Evolutionary conservation across 805 yeast genomes (phyloP), one percentile per base, ranked within the genome.

Genomic region (Priceomyces melissophilus): DNA sequence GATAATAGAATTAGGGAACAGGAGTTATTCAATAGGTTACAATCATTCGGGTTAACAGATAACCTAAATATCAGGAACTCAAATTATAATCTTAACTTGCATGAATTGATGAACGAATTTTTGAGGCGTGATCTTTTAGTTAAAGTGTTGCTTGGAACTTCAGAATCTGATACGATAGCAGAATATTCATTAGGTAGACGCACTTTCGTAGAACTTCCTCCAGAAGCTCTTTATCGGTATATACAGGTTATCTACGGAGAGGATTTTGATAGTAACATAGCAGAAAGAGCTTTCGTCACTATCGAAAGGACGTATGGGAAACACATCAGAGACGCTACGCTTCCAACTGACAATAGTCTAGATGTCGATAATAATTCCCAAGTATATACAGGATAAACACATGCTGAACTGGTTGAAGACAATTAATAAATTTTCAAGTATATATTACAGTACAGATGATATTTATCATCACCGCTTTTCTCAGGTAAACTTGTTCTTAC

Each of bases 101-200:
- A 40, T 6, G 61, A 53, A 29, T 39, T 65, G 11, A 27, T 67
- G 5, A 42, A 44, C 2, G 68, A 59, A 17, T 53, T 66, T 27
- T 46, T 54, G 16, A 58, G 49, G 44, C 50, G 53, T 34, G 70
- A 65, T 10, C 69, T 67, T 43, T 33, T 67, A 8, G 42, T 39
- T 9, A 50, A 47, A 30, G 52, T 48, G 15, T 29, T 36, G 2
- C 36, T 40, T 11, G 52, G 47, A 3, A 38, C 39, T 6, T 34
- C 48, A 3, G 51, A 46, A 30, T 36, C 52, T 12, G 53, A 46
- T 10, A 49, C 44, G 34, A 46, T 48, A 3, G 47, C 49, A 8
- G 61, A 54, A 38, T 67, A 58, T 43, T 40, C 50, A 2, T 46
- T 69, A 25, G 74, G 73, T 2, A 52, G 58, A 30, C 47, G 72